Evolutionary conservation across 768 basidiomycete species (phyloP).

Genomic region (Omphalotus guepiniiformis): DNA sequence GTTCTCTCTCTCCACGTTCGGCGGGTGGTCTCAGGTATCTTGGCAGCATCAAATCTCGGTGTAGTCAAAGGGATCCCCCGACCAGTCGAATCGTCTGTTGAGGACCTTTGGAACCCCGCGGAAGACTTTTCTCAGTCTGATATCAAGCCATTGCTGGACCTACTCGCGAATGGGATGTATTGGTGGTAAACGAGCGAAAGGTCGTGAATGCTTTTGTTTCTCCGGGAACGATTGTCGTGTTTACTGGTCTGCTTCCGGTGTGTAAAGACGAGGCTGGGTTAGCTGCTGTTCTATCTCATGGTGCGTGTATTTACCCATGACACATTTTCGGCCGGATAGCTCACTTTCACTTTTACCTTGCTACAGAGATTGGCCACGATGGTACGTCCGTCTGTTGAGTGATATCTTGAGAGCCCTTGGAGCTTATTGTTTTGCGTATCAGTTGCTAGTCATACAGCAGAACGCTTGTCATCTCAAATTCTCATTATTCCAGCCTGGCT

Average conservation of each 20-base stretch:
- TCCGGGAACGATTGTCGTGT: conserved; percentile 78
- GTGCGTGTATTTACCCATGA: conserved; percentile 32
- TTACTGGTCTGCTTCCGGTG: conserved; percentile 83
- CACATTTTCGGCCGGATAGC: neutral
- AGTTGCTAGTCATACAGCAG: conserved; percentile 36
- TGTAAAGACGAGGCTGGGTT: conserved; percentile 76
- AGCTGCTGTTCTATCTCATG: conserved; percentile 82
- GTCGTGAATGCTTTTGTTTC: conserved; percentile 75
- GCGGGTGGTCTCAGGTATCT: conserved; percentile 61
- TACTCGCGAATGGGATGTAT: conserved; percentile 56
- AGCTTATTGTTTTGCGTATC: too few species aligned
- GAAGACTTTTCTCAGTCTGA: conserved; percentile 20
- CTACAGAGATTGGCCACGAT: conserved; percentile 73
- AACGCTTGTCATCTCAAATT: conserved; percentile 46
- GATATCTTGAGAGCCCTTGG: too few species aligned
- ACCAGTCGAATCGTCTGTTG: neutral
- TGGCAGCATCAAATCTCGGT: conserved; percentile 72
- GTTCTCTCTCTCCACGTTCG: conserved; percentile 64
- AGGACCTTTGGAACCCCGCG: too few species aligned
- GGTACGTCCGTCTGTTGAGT: conserved; percentile 35
- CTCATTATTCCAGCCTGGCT: conserved; percentile 39
- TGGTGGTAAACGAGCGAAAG: conserved; percentile 71
- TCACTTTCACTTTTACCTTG: neutral
- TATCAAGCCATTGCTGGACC: conserved; percentile 25
- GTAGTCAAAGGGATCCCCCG: conserved; percentile 32